phyloP scores from a whole-genome alignment of 1,284 basidiomycete genomes.

The Stygiomarasmius scandens region DNA sequence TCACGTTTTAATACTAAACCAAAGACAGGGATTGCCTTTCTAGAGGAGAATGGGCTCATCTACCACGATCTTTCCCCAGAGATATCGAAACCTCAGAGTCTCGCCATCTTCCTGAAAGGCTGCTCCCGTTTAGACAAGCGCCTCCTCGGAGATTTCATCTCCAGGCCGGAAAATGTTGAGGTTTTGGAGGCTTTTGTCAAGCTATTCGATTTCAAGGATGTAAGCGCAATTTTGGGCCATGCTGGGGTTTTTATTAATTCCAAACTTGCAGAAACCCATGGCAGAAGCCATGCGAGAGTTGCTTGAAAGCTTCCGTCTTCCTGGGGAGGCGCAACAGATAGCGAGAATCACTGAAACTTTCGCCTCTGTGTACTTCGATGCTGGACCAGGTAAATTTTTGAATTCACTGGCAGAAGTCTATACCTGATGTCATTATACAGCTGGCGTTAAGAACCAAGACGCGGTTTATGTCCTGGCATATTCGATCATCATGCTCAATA shows the following conservation, averaged over 20 bases:
- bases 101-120: constrained; percentile 86
- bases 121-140: constrained; percentile 92
- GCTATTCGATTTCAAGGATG: constrained; percentile 89
- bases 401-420: neutral
- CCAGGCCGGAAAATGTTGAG: constrained; percentile 85
- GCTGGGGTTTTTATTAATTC: constrained; percentile 14
- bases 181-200: constrained; percentile 87
- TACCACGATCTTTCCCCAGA: constrained; percentile 65
- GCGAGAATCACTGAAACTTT: constrained; percentile 94
- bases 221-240: constrained; percentile 40
- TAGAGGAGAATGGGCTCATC: constrained; percentile 88
- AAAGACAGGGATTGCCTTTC: constrained; percentile 87
- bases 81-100: constrained; percentile 59
- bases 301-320: constrained; percentile 92
- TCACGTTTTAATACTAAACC: constrained; percentile 95
- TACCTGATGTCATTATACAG: constrained; percentile 40
- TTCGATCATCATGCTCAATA: constrained; percentile 98
- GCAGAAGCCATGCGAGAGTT: constrained; percentile 96
- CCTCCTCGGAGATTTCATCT: constrained; percentile 92
- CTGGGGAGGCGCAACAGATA: constrained; percentile 96
- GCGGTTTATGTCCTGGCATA: constrained; percentile 94
- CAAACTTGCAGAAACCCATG: constrained; percentile 78
- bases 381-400: constrained; percentile 65
- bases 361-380: constrained; percentile 88
- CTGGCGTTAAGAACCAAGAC: constrained; percentile 89